These are phyloP conservation scores for Globisporangium middletonii DNA, from an alignment of 352 stramenopile species.

Conservation along the genomic window DNA sequence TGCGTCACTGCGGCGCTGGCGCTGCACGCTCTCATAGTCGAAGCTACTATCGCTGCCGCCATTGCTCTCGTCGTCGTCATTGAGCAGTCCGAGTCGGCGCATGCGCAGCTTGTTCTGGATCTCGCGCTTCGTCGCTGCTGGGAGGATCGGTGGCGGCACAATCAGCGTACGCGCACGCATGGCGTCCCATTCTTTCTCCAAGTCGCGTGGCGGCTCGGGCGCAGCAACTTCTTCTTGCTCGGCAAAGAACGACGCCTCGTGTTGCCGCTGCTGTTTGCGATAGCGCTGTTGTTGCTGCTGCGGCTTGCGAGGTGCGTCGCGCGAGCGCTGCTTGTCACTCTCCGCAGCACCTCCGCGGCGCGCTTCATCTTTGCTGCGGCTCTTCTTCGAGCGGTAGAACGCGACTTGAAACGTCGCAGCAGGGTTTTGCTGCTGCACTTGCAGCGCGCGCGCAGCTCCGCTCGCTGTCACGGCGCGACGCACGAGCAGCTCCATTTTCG, in stretches of 20 bases:
- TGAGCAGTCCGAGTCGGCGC: slow-evolving; percentile 42
- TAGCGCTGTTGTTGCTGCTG: slow-evolving; percentile 12
- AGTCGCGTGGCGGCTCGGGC: slow-evolving; percentile 3
- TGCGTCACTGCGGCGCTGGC: neutral
- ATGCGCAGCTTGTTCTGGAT: slow-evolving; percentile 62
- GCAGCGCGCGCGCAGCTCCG: slow-evolving; percentile 37
- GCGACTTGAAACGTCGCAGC: slow-evolving; percentile 18
- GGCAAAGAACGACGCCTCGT: slow-evolving; percentile 1
- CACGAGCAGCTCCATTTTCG: neutral
- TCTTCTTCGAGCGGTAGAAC: slow-evolving; percentile 50
- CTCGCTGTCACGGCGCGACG: slow-evolving; percentile 7
- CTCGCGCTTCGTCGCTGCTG: slow-evolving; percentile 30
- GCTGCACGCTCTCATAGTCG: slow-evolving; percentile 8
- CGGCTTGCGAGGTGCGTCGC: slow-evolving; percentile 6
- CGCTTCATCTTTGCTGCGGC: slow-evolving; percentile 30
- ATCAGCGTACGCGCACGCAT: slow-evolving; percentile 33
- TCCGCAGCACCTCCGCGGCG: slow-evolving; percentile 2
- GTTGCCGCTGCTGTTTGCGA: slow-evolving; percentile 2
- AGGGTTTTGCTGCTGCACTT: slow-evolving; percentile 4
- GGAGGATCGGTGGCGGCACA: slow-evolving; percentile 30
- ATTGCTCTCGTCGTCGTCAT: slow-evolving; percentile 37
- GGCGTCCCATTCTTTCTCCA: slow-evolving; percentile 38
- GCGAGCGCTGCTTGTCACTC: slow-evolving; percentile 1
- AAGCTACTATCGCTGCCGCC: slow-evolving; percentile 6
- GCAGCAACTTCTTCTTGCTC: neutral